Evolutionary conservation across 257 asterid genomes (phyloP).

Genomic region (Forsythia suspensa): DNA sequence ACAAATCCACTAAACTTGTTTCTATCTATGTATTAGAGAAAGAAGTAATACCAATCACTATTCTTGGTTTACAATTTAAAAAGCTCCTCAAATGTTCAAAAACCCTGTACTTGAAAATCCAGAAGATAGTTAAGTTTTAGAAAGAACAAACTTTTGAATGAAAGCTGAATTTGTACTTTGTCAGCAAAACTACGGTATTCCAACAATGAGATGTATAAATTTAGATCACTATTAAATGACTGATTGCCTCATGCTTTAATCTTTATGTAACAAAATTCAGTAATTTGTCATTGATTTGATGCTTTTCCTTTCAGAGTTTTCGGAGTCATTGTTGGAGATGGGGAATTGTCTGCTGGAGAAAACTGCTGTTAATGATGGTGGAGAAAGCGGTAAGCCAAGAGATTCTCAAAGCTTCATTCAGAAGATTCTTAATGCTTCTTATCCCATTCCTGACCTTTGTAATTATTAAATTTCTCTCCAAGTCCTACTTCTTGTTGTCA

Average conservation of each 20-base stretch:
- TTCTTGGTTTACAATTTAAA: not conserved
- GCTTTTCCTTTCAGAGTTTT: slow-evolving; percentile 65
- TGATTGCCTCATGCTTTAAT: not conserved
- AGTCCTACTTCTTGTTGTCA: not conserved
- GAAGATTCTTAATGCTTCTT: not conserved
- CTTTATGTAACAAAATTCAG: not conserved
- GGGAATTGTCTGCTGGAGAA: slow-evolving; percentile 87
- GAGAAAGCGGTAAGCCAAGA: slow-evolving; percentile 60
- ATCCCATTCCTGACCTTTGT: not conserved
- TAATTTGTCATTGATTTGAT: slow-evolving; percentile 11
- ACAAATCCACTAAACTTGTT: not conserved
- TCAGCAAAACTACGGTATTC: not conserved
- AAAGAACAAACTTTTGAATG: not conserved
- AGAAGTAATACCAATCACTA: not conserved
- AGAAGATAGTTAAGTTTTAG: not conserved
- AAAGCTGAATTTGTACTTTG: not conserved
- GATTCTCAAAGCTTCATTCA: not conserved
- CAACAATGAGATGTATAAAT: not conserved
- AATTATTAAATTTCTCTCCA: not conserved
- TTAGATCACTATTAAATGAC: not conserved
- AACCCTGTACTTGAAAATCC: not conserved
- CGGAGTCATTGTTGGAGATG: slow-evolving; percentile 94
- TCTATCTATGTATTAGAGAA: not conserved
- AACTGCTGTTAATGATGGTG: slow-evolving; percentile 60
- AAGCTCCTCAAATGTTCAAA: not conserved